phyloP scores from a whole-genome alignment of 305 asterid species.

The Vinca major region DNA sequence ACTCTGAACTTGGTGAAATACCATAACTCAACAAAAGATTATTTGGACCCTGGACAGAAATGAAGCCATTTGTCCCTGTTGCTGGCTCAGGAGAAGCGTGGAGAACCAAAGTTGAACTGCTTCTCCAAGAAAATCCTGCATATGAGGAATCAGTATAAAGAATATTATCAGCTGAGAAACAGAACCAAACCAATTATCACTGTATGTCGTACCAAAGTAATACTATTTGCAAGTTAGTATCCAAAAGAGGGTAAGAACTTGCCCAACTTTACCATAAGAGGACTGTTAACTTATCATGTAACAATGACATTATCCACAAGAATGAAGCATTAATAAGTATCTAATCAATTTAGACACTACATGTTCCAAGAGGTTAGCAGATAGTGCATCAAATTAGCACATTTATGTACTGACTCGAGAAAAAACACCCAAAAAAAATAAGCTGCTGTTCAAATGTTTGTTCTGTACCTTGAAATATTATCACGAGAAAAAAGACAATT shows the following conservation, averaged over 20 bases:
- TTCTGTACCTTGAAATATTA: conserved; percentile 51
- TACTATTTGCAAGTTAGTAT: not conserved
- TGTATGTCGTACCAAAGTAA: not conserved
- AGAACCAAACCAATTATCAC: not conserved
- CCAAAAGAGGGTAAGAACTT: not conserved
- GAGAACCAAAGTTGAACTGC: not conserved
- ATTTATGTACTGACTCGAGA: not conserved
- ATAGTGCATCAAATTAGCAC: not conserved
- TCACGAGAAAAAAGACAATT: conserved; percentile 39
- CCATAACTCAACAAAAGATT: conserved; percentile 1
- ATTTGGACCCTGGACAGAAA: conserved; percentile 3
- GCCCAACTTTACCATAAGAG: not conserved
- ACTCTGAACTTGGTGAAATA: conserved; percentile 2
- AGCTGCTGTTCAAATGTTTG: not conserved
- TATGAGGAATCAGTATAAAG: not conserved
- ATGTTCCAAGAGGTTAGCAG: conserved; percentile 5
- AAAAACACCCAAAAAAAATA: not conserved
- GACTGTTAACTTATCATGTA: not conserved
- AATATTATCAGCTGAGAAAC: not conserved
- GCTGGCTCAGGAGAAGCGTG: conserved; percentile 8
- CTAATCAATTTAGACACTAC: not conserved
- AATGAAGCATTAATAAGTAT: not conserved
- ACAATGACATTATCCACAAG: not conserved
- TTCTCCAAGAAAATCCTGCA: conserved; percentile 12
- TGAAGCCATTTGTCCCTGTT: conserved; percentile 5